A percentile compares a stretch with the other conserved stretches of the same genome.
Conservation (phyloP, 176 grass and related monocot genomes). For the Oryza nivara region DNA sequence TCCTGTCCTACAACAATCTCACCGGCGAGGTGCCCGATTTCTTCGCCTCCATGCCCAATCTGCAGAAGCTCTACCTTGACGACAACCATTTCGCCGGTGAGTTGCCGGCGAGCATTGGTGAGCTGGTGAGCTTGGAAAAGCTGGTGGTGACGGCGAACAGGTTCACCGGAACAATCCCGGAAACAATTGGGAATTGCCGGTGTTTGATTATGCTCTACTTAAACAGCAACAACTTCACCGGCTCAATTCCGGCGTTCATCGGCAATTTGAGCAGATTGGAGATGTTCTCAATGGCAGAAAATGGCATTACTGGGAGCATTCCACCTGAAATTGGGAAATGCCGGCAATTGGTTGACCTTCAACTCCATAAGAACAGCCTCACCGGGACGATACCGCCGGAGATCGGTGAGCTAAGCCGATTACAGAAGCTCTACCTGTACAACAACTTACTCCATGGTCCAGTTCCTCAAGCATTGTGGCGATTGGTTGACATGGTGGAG, state of each 20-base stretch:
- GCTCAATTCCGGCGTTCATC: slow-evolving; percentile 41
- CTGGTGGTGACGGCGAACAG: slow-evolving; percentile 40
- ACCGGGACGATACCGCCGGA: slow-evolving; percentile 46
- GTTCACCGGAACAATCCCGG: slow-evolving; percentile 43
- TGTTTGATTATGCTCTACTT: slow-evolving; percentile 41
- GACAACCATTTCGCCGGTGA: slow-evolving; percentile 53
- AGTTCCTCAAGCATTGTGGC: slow-evolving; percentile 44
- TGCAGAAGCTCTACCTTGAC: slow-evolving; percentile 48
- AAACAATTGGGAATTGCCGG: slow-evolving; percentile 42
- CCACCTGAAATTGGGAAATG: slow-evolving; percentile 47
- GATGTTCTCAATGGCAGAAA: slow-evolving; percentile 41
- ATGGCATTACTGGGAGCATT: slow-evolving; percentile 34
- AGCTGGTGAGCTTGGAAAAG: slow-evolving; percentile 25
- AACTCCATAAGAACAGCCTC: slow-evolving; percentile 54
- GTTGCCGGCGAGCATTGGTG: slow-evolving; percentile 50
- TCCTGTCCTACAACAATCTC: slow-evolving; percentile 47
- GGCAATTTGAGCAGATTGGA: slow-evolving; percentile 46
- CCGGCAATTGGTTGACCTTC: slow-evolving; percentile 50
- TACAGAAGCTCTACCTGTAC: slow-evolving; percentile 47
- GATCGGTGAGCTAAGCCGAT: slow-evolving; percentile 36
- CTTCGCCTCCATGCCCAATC: slow-evolving; percentile 39
- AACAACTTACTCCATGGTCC: slow-evolving; percentile 48
- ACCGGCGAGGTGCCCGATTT: slow-evolving; percentile 46
- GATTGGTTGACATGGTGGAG: slow-evolving; percentile 47
- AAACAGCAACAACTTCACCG: slow-evolving; percentile 47